These are phyloP conservation scores for Lonicera japonica DNA, from an alignment of 129 eudicot genomes.

Conservation along the genomic window DNA sequence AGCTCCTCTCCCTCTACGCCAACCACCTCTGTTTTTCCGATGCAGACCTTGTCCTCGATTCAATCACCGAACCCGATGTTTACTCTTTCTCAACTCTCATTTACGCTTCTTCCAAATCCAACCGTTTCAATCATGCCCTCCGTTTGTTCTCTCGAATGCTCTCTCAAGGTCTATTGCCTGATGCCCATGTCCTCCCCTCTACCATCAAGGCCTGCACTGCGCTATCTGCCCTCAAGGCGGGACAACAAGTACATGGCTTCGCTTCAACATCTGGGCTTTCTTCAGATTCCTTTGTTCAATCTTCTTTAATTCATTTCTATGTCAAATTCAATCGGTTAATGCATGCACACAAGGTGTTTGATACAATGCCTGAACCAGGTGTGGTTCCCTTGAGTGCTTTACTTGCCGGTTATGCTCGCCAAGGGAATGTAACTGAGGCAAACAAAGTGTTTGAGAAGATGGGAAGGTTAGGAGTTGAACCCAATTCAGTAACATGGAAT, in stretches of 20 bases:
- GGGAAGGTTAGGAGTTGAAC: constrained; percentile 46
- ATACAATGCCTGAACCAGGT: constrained; percentile 52
- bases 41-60: constrained; percentile 34
- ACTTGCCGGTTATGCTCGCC: constrained; percentile 71
- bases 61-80: constrained; percentile 38
- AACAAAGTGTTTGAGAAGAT: constrained; percentile 38
- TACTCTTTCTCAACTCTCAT: constrained; percentile 58
- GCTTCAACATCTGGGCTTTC: constrained; percentile 41
- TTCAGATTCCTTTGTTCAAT: constrained; percentile 53
- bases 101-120: constrained; percentile 43
- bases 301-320: constrained; percentile 66
- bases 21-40: constrained; percentile 41
- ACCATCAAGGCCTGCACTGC: constrained; percentile 57
- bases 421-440: constrained; percentile 40
- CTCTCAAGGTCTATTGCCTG: constrained; percentile 30
- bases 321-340: constrained; percentile 35
- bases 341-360: constrained; percentile 56
- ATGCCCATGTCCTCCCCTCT: constrained; percentile 55
- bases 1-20: constrained; percentile 67
- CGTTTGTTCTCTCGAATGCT: constrained; percentile 42
- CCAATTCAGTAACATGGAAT: constrained; percentile 75
- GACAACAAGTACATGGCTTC: constrained; percentile 63
- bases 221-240: constrained; percentile 17
- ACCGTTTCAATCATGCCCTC: constrained; percentile 19
- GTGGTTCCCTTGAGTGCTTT: constrained; percentile 70